These are phyloP conservation scores for Paecilomyces sp. DNA, from an alignment of 2,329 filamentous ascomycete genomes.

Conservation along the genomic window DNA sequence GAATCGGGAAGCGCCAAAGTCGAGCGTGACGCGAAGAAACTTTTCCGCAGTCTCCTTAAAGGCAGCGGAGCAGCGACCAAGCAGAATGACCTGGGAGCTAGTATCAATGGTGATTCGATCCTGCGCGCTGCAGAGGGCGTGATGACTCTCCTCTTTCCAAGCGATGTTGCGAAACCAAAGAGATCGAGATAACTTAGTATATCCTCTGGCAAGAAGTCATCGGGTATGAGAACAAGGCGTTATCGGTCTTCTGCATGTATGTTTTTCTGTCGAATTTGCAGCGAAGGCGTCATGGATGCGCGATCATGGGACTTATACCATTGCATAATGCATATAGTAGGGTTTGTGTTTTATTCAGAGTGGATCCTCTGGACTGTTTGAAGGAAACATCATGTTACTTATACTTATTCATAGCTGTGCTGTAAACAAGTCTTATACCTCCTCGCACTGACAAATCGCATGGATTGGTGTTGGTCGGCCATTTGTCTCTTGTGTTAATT, in stretches of 20 bases:
- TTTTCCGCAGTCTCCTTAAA: constrained; percentile 29
- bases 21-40: constrained; percentile 29
- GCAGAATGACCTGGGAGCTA: constrained; percentile 7
- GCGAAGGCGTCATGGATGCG: background rate
- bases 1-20: constrained; percentile 18
- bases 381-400: background rate
- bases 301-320: background rate
- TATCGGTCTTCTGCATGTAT: background rate
- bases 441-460: too few species aligned
- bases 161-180: constrained; percentile 1
- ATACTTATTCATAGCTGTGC: background rate
- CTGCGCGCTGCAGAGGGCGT: constrained; percentile 29
- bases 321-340: background rate
- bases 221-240: background rate
- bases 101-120: constrained; percentile 19
- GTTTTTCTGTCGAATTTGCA: background rate
- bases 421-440: background rate
- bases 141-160: constrained; percentile 23
- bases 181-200: background rate
- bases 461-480: too few species aligned
- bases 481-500: too few species aligned
- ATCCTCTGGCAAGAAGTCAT: background rate
- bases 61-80: constrained; percentile 7
- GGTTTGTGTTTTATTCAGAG: background rate
- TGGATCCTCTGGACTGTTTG: background rate